Evolutionary conservation across 768 basidiomycete species (phyloP), one percentile per base, ranked within the genome.

Genomic region (Holtermannia corniformis): DNA sequence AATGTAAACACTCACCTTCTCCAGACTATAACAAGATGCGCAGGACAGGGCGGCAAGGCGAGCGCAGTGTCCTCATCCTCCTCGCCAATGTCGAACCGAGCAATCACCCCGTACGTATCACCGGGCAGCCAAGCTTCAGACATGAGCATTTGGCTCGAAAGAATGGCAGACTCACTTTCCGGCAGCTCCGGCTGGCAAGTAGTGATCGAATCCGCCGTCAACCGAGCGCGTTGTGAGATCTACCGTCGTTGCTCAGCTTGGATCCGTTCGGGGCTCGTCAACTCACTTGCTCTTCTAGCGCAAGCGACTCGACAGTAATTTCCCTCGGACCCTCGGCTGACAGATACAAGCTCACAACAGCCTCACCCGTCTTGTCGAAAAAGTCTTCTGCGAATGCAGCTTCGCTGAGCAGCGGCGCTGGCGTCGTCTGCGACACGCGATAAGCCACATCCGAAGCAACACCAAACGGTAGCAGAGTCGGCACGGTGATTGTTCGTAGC

Each of bases 401-500:
- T 7, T 41, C 23, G 5, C 41, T 32, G 11, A 51, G 50, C 42
- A 51, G 3, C 5, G 50, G 27, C 23, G 27, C 26, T 44, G 50
- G 50, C 67, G 64, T 24, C 75, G 59, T 28, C 76, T 32, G 1
- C 79, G 75, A 50, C 73, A 69, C 58, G 54, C 50, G 41, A 49
- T 87, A 90, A 1, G 67, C 68, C 10, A 84, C 78, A 5, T 75
- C 74, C 57, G 82, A 81, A 1, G 68, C 73, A 16, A 78, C 72
- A 28, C 74, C 75, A 52, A 95, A 76, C 0, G 87, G 80, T 4
- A 77, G 76, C n/a, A 81, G 73, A 0, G 83, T 81, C 1, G 83
- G 80, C 13, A 96, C 77, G 4, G 77, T 70, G 13, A 92, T 65
- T 10, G 86, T 84, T 54, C 78, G 79, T 44, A 86, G 73, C 0